Conservation (phyloP, 345 rosid genomes). For the Populus euphratica region DNA sequence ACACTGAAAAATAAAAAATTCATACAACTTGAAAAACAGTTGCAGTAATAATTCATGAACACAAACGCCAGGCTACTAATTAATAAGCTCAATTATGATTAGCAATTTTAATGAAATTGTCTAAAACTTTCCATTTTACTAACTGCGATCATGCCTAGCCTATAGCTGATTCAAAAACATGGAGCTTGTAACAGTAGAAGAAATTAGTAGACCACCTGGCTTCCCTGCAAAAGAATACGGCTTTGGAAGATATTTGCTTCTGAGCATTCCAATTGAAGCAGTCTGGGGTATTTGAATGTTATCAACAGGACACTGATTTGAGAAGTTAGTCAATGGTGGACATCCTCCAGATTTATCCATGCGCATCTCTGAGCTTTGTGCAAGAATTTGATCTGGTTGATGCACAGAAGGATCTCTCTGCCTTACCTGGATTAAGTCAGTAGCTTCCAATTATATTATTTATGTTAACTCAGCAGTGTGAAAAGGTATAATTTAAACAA, state of each 20-base stretch:
- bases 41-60: background rate
- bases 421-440: constrained; percentile 8
- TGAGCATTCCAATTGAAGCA: constrained; percentile 29
- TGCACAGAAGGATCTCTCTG: constrained; percentile 25
- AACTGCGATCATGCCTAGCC: background rate
- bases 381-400: constrained; percentile 30
- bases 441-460: background rate
- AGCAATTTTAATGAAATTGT: background rate
- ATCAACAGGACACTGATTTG: constrained; percentile 36
- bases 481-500: background rate
- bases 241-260: constrained; percentile 33
- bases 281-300: constrained; percentile 26
- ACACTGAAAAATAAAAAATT: background rate
- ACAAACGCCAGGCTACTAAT: background rate
- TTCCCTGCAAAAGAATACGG: constrained; percentile 39
- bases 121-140: background rate
- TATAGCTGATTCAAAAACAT: background rate
- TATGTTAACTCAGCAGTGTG: background rate
- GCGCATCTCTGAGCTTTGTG: constrained; percentile 31
- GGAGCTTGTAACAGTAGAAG: background rate
- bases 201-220: constrained; percentile 33
- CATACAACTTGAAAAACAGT: background rate
- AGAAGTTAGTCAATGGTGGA: constrained; percentile 23
- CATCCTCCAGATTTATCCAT: constrained; percentile 25
- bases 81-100: background rate